A percentile compares a stretch with the other conserved stretches of the same genome.
Conservation (phyloP, 306 rosid species). For the Vigna unguiculata region DNA sequence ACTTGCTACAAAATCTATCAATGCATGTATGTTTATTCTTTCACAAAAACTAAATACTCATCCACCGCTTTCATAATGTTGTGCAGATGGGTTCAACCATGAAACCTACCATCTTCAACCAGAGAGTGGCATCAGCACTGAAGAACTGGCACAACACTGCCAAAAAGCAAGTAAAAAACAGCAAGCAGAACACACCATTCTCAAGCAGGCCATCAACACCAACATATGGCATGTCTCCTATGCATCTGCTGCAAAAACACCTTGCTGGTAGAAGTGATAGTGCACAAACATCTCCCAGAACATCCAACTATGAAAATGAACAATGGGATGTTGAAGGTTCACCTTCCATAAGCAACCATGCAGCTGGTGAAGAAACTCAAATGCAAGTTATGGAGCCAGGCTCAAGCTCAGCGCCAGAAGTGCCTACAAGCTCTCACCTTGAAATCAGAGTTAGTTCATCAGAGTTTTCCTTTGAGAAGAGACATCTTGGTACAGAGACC, state of each 20-base stretch:
- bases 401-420: slow-evolving; percentile 29
- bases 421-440: slow-evolving; percentile 40
- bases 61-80: slow-evolving; percentile 5
- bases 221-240: slow-evolving; percentile 67
- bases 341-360: slow-evolving; percentile 40
- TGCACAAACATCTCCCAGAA: slow-evolving; percentile 53
- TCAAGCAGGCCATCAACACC: slow-evolving; percentile 72
- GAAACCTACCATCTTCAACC: slow-evolving; percentile 72
- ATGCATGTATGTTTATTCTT: background rate
- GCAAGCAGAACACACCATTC: slow-evolving; percentile 53
- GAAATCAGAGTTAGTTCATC: slow-evolving; percentile 45
- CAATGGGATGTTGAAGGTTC: slow-evolving; percentile 55
- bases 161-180: slow-evolving; percentile 51
- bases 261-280: slow-evolving; percentile 42
- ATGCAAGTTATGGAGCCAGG: slow-evolving; percentile 41
- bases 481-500: background rate
- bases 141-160: slow-evolving; percentile 69
- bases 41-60: background rate
- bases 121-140: slow-evolving; percentile 65
- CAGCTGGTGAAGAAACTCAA: slow-evolving; percentile 26
- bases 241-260: slow-evolving; percentile 62
- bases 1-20: background rate
- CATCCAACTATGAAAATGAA: slow-evolving; percentile 49
- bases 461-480: slow-evolving; percentile 57
- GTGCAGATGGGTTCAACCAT: slow-evolving; percentile 81